Conservation (phyloP, 2,329 filamentous ascomycete species). For the Coniella vitis region DNA sequence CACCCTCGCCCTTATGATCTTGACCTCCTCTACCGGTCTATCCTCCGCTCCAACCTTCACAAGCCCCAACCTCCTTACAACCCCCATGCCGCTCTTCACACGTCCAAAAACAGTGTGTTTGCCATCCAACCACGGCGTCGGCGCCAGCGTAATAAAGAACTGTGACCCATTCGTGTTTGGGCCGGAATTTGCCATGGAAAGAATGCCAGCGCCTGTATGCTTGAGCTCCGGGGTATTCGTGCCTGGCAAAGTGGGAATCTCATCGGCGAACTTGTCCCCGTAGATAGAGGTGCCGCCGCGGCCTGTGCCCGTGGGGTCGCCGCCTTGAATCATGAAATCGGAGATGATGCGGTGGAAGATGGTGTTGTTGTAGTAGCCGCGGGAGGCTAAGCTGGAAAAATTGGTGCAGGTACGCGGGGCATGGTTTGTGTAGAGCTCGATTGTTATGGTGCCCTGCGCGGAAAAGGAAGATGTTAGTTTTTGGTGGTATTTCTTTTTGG, state of each 20-base stretch:
- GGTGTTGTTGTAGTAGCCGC: slow-evolving; percentile 82
- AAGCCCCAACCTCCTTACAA: slow-evolving; percentile 82
- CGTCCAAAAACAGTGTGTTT: slow-evolving; percentile 96
- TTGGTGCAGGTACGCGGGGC: slow-evolving; percentile 86
- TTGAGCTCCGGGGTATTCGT: slow-evolving; percentile 46
- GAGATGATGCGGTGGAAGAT: slow-evolving; percentile 93
- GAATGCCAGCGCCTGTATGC: slow-evolving; percentile 87
- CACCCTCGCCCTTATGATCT: slow-evolving; percentile 66
- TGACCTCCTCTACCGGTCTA: slow-evolving; percentile 73
- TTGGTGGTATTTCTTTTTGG: not conserved
- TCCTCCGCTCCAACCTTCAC: slow-evolving; percentile 81
- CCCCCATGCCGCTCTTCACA: slow-evolving; percentile 73
- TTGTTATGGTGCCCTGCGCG: slow-evolving; percentile 65
- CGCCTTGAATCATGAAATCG: slow-evolving; percentile 93
- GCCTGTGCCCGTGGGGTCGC: slow-evolving; percentile 90
- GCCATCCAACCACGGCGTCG: slow-evolving; percentile 92
- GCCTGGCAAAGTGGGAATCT: slow-evolving; percentile 56
- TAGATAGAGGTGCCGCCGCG: slow-evolving; percentile 85
- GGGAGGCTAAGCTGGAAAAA: slow-evolving; percentile 70
- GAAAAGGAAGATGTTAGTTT: slow-evolving; percentile 1
- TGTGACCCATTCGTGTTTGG: slow-evolving; percentile 91
- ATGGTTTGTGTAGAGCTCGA: slow-evolving; percentile 87
- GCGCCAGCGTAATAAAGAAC: slow-evolving; percentile 92
- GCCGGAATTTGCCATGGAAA: slow-evolving; percentile 94
- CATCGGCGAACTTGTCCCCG: slow-evolving; percentile 89